A percentile compares a stretch with the other conserved stretches of the same genome.
These are phyloP conservation scores for Phyllosticta citriasiana DNA, from an alignment of 2,329 filamentous ascomycete species.

Conservation along the genomic window DNA sequence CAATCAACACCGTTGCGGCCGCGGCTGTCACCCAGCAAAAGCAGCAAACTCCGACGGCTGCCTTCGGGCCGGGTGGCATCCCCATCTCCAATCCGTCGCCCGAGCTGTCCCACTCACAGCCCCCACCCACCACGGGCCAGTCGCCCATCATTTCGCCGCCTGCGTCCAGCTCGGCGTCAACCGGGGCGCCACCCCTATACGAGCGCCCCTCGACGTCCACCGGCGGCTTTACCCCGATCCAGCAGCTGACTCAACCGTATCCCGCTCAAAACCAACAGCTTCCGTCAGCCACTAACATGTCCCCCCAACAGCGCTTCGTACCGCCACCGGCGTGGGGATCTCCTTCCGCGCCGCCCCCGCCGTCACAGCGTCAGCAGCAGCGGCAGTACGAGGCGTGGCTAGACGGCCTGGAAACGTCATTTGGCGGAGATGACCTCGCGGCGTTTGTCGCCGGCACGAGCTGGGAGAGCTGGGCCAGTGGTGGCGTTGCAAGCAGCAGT, in stretches of 20 bases:
- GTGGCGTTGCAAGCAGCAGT: conserved; percentile 8
- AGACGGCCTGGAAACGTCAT: conserved; percentile 24
- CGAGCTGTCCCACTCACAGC: conserved; percentile 2
- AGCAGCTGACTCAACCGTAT: background rate
- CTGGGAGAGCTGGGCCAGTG: conserved; percentile 22
- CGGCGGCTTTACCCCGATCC: conserved; percentile 6
- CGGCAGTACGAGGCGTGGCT: conserved; percentile 22
- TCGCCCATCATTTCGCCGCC: conserved; percentile 6
- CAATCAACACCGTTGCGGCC: conserved; percentile 27
- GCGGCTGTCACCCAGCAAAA: conserved; percentile 13
- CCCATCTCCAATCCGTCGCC: conserved; percentile 9
- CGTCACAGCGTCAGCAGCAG: conserved; percentile 4
- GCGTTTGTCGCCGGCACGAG: conserved; percentile 31
- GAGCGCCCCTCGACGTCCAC: background rate
- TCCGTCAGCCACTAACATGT: background rate
- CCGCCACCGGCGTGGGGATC: conserved; percentile 1
- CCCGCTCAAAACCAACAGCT: background rate
- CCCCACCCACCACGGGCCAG: conserved; percentile 3
- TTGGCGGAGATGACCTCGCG: conserved; percentile 31
- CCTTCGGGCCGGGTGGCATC: conserved; percentile 8
- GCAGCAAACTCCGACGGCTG: background rate
- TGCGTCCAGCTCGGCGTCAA: conserved; percentile 8
- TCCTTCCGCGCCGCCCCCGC: background rate
- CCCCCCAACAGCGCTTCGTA: conserved; percentile 5
- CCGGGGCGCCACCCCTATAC: conserved; percentile 3